phyloP scores from a whole-genome alignment of 1,284 basidiomycete genomes.

The Anthracocystis panici-leucophaei region DNA sequence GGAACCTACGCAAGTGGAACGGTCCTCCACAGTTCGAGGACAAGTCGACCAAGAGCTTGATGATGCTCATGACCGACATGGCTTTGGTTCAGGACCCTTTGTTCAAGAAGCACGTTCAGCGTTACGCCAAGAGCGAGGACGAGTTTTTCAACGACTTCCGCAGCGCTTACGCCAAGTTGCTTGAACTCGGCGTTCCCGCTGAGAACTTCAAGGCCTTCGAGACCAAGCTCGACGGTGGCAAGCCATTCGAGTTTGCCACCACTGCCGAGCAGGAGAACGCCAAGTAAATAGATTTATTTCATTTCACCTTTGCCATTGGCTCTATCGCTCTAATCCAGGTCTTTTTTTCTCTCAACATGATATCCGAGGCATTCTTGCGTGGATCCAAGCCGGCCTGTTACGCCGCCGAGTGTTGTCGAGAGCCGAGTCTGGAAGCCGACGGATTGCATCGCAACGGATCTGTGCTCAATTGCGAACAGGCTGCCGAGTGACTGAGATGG shows the following conservation, averaged over 20 bases:
- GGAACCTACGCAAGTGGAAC: slow-evolving; percentile 82
- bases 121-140: slow-evolving; percentile 67
- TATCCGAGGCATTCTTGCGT: slow-evolving; percentile 3
- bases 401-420: neutral
- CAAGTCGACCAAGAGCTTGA: slow-evolving; percentile 85
- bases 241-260: slow-evolving; percentile 49
- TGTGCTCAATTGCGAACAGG: neutral
- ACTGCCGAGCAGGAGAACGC: slow-evolving; percentile 60
- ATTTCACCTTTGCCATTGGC: neutral
- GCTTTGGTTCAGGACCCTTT: slow-evolving; percentile 58
- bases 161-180: slow-evolving; percentile 54
- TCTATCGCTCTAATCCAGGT: slow-evolving; percentile 6
- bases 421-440: neutral
- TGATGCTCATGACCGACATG: slow-evolving; percentile 78
- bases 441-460: neutral
- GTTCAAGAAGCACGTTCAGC: slow-evolving; percentile 65
- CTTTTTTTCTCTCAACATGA: neutral
- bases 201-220: slow-evolving; percentile 64
- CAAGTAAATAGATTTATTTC: slow-evolving; percentile 23
- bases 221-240: slow-evolving; percentile 52
- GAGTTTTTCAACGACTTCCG: slow-evolving; percentile 67
- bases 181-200: slow-evolving; percentile 66
- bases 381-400: neutral
- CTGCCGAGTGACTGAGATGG: neutral
- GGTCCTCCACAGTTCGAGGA: slow-evolving; percentile 95